Evolutionary conservation across 805 yeast genomes (phyloP), one percentile per base, ranked within the genome.

Genomic region (Torulaspora indica): DNA sequence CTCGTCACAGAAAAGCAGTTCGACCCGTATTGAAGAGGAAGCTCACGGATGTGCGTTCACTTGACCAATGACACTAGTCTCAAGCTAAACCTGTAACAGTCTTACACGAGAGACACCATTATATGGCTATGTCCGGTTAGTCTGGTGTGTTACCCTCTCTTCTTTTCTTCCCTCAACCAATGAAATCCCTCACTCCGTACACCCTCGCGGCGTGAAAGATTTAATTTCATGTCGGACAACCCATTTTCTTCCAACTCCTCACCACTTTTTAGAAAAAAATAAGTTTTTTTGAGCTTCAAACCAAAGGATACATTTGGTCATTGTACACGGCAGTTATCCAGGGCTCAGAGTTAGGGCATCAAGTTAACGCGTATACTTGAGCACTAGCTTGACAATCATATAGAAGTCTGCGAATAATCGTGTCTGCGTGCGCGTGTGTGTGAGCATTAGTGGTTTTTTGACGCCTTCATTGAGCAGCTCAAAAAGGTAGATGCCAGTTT

Each of bases 401-500:
- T 8, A 25, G 28, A 25, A 8, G n/a, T 25, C 10, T 25, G 28
- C 7, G n/a, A 25, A 25, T 12, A 25, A 20, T 20, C 22, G 5
- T 20, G 22, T 20, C 5, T 20, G n/a, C 4, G 5, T 25, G n/a
- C 4, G n/a, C 4, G 10, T 25, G 28, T 25, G 28, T 25, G 4
- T 25, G 28, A 9, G 28, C 28, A 25, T 25, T 25, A 12, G 8
- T 6, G 8, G 8, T 6, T 37, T 45, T 55, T 56, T 56, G 62
- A 57, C 60, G 60, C 60, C 62, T 57, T 57, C 10, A 52, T 52
- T 57, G 62, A 46, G 60, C 60, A 40, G 57, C 53, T 57, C 62
- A 54, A 51, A 52, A 31, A 28, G 22, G 31, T 38, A 15, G 22
- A 56, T 56, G 60, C 56, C 55, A 36, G 35, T 53, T 18, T 51